Percentiles rank a stretch among this genome's conserved stretches.
phyloP scores from a whole-genome alignment of 1,284 basidiomycete species.

The Leccinum discolor region DNA sequence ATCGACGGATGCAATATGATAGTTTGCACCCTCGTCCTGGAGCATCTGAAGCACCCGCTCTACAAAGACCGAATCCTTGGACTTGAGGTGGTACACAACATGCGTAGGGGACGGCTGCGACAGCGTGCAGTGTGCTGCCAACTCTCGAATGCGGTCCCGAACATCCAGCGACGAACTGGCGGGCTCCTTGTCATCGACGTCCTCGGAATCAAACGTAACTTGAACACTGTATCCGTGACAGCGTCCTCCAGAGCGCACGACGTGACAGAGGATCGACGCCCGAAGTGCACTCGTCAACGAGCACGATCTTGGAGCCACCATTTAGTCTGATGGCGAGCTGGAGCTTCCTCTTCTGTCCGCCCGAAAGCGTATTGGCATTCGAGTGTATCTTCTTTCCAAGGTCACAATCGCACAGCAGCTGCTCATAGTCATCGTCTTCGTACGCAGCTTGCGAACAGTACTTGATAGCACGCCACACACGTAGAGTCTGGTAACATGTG shows the following conservation, averaged over 20 bases:
- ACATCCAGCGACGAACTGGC: conserved; percentile 34
- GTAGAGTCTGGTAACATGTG: conserved; percentile 71
- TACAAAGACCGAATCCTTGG: conserved; percentile 55
- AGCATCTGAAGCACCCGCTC: conserved; percentile 57
- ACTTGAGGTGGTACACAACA: conserved; percentile 55
- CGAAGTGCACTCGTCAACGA: conserved; percentile 80
- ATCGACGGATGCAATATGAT: conserved; percentile 57
- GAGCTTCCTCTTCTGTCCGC: conserved; percentile 82
- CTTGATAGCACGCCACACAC: conserved; percentile 76
- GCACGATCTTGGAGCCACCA: conserved; percentile 72
- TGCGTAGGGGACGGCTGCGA: conserved; percentile 41
- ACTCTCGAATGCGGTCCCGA: conserved; percentile 41
- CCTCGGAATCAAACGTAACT: conserved; percentile 41
- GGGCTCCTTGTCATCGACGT: conserved; percentile 14
- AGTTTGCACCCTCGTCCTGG: conserved; percentile 41
- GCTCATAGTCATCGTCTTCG: conserved; percentile 48
- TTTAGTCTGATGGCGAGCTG: conserved; percentile 79
- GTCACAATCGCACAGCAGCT: conserved; percentile 71
- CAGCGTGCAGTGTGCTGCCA: conserved; percentile 49
- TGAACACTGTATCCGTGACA: conserved; percentile 74
- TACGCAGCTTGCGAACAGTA: conserved; percentile 45
- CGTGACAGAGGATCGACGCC: conserved; percentile 82
- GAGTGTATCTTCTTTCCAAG: conserved; percentile 66
- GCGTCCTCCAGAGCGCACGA: conserved; percentile 74
- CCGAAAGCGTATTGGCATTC: conserved; percentile 67